Conservation (phyloP, 306 rosid species). For the Crotalaria pallida region DNA sequence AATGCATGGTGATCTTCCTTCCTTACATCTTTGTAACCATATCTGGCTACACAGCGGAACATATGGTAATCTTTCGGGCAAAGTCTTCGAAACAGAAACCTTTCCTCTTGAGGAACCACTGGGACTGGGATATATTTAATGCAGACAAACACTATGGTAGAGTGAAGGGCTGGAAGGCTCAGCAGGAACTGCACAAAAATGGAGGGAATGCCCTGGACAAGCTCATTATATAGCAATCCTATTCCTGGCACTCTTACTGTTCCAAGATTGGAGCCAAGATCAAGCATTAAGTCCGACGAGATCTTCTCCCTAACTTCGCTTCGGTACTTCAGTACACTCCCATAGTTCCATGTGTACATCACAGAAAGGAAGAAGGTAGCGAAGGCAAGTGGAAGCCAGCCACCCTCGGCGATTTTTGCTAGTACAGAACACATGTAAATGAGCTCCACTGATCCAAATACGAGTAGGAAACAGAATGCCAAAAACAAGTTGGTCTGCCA, state of each 20-base stretch:
- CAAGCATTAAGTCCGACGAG: constrained; percentile 72
- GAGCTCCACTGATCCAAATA: constrained; percentile 82
- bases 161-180: constrained; percentile 90
- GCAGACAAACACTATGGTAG: constrained; percentile 79
- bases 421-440: constrained; percentile 78
- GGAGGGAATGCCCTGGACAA: constrained; percentile 94
- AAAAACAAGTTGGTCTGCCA: constrained; percentile 90
- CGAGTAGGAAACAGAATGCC: constrained; percentile 59
- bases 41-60: constrained; percentile 87
- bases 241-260: constrained; percentile 93
- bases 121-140: constrained; percentile 92
- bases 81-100: constrained; percentile 84
- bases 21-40: constrained; percentile 84
- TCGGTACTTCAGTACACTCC: constrained; percentile 86
- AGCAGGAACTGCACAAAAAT: constrained; percentile 83
- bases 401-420: constrained; percentile 70
- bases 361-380: constrained; percentile 72
- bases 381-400: constrained; percentile 94
- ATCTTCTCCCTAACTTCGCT: constrained; percentile 83
- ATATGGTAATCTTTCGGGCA: constrained; percentile 94
- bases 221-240: constrained; percentile 88
- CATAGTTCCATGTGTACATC: constrained; percentile 99
- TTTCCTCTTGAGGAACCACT: constrained; percentile 90
- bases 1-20: constrained; percentile 95
- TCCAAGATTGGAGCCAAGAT: constrained; percentile 83